phyloP scores from a whole-genome alignment of 106 monocot species.

The Alisma plantagoaquatica region DNA sequence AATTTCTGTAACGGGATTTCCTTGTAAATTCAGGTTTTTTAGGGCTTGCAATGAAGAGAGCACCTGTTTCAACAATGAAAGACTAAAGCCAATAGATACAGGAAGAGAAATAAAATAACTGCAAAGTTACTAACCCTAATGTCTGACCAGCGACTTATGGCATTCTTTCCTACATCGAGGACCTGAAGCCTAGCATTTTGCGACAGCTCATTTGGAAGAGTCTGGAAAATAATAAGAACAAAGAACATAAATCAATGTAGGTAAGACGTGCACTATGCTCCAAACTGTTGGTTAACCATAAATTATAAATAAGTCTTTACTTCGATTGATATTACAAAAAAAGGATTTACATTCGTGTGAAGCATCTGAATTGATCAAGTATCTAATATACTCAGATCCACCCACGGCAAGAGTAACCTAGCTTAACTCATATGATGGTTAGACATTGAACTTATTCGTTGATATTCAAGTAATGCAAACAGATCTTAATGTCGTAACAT shows the following conservation, averaged over 20 bases:
- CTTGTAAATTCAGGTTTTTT: slow-evolving; percentile 77
- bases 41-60: slow-evolving; percentile 53
- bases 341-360: too few species aligned
- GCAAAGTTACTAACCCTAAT: slow-evolving; percentile 50
- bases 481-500: too few species aligned
- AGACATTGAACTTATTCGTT: too few species aligned
- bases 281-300: too few species aligned
- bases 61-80: slow-evolving; percentile 23
- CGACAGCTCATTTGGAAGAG: slow-evolving; percentile 43
- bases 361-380: too few species aligned
- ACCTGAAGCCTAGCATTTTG: slow-evolving; percentile 50
- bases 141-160: slow-evolving; percentile 56
- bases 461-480: too few species aligned
- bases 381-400: too few species aligned
- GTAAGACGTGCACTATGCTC: too few species aligned
- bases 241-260: not conserved
- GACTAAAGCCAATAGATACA: not conserved
- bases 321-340: too few species aligned
- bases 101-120: not conserved
- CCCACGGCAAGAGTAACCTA: too few species aligned
- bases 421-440: too few species aligned
- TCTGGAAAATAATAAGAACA: slow-evolving; percentile 19
- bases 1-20: slow-evolving; percentile 66
- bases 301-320: too few species aligned
- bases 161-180: slow-evolving; percentile 83